Base-by-base conservation (phyloP, 352 stramenopile species). In the Pythium folliculosum region DNA sequence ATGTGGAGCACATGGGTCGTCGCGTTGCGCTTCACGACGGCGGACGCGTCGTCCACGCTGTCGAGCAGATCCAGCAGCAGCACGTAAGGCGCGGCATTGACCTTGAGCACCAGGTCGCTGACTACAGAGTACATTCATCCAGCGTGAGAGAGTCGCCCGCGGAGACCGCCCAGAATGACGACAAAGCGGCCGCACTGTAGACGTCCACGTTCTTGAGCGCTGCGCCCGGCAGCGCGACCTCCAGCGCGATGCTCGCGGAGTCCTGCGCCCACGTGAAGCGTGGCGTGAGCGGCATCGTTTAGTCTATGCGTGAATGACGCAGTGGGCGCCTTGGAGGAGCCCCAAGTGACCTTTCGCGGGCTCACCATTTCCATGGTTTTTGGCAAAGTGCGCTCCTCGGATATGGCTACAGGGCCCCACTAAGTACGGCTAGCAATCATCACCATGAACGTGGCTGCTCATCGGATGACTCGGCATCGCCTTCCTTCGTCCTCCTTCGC, bases 11-110 rank as follows among this genome's bases (percentile, higher is more conserved):
- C 27, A 45, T 77, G 80, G 13, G 73, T 76, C 25, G 67, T 43
- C 0, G 75, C 65, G 21, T 82, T 69, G 22, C 67, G 77, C 59
- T 89, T 89, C 17, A 89, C 78, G 16, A 79, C 67, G 0, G 66
- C 71, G 14, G 83, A 79, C 13, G 72, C 35, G 14, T 86, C 81
- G 50, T 92, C 82, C 64, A 94, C 80, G 6, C 22, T 35, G 12
- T 80, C 81, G 30, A 77, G 77, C 3, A 95, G 68, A 45, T 95
- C 86, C 44, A 95, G 62, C 13, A 93, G 65, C 23, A 93, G 64
- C 47, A 95, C 82, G 62, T 95, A 95, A 19, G 81, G 84, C 22
- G 81, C 52, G 9, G 79, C 77, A 62, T 95, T 95, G 45, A 95
- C 67, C 61, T 95, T 95, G n/a, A 95, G 27, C 19, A 93, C 73